A percentile compares a stretch with the other conserved stretches of the same genome.
phyloP scores from a whole-genome alignment of 75 land plant genomes.

The Cryptomeria japonica region DNA sequence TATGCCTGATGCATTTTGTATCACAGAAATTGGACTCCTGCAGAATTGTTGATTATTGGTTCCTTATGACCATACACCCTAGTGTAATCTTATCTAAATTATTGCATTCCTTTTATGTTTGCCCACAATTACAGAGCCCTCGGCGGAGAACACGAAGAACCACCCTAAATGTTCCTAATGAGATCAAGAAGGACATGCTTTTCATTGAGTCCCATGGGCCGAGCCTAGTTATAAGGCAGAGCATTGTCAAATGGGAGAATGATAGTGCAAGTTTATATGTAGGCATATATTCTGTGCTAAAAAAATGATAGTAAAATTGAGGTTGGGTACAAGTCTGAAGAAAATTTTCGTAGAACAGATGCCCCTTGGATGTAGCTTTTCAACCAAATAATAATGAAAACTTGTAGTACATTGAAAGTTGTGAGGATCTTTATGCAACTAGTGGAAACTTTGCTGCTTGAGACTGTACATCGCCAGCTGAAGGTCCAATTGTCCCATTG shows the following conservation, averaged over 20 bases:
- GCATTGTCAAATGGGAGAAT: neutral
- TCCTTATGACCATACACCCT: too few relatives aligned
- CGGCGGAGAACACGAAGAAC: neutral
- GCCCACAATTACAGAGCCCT: neutral
- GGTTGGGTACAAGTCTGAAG: neutral
- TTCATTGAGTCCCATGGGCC: neutral
- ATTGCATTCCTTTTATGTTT: neutral
- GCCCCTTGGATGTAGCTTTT: neutral
- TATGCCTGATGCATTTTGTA: neutral
- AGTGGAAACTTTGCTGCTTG: neutral
- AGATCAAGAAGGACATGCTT: neutral
- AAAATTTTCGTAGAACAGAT: neutral
- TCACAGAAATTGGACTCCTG: neutral
- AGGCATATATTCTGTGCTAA: neutral
- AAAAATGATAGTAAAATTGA: neutral
- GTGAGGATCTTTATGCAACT: neutral
- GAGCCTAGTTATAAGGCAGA: neutral
- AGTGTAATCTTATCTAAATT: neutral
- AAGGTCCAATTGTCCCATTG: too few relatives aligned
- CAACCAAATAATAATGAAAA: neutral
- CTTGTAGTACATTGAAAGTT: neutral
- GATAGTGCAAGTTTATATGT: neutral
- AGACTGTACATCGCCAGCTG: neutral
- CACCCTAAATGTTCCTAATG: neutral
- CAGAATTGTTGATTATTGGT: too few relatives aligned